Evolutionary conservation across 2,329 filamentous ascomycete genomes (phyloP).

Genomic region (Colletotrichum lindemuthianum): DNA sequence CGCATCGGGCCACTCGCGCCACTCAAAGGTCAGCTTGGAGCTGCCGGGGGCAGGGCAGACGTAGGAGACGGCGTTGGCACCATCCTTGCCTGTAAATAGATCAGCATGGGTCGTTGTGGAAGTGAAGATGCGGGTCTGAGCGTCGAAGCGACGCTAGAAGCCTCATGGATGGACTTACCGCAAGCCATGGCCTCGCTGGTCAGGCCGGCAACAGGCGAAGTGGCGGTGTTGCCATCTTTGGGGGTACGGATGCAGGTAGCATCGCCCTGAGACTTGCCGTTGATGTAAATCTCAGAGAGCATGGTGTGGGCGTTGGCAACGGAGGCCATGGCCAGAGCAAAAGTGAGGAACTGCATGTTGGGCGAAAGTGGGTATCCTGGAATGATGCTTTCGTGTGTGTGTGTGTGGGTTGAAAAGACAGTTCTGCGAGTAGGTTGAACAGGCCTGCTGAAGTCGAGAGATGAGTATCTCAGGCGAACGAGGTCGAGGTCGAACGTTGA

Average conservation of each 20-base stretch:
- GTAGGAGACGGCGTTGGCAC: conserved; percentile 56
- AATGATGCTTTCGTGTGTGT: conserved; percentile 12
- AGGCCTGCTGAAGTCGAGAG: conserved; percentile 34
- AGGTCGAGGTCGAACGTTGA: conserved; percentile 8
- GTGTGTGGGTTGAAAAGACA: conserved; percentile 9
- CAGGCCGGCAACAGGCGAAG: conserved; percentile 67
- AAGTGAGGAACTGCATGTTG: conserved; percentile 50
- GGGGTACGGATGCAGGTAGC: conserved; percentile 78
- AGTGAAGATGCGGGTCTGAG: conserved; percentile 28
- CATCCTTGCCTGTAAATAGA: conserved; percentile 51
- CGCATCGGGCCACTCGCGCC: conserved; percentile 69
- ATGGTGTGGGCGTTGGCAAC: conserved; percentile 66
- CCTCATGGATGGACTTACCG: conserved; percentile 57
- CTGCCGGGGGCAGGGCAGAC: conserved; percentile 61
- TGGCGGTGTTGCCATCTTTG: conserved; percentile 60
- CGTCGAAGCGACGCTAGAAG: conserved; percentile 33
- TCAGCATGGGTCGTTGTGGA: conserved; percentile 4
- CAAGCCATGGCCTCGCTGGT: conserved; percentile 74
- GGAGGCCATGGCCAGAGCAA: conserved; percentile 49
- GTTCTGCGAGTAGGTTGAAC: conserved; percentile 11
- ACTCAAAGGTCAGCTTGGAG: conserved; percentile 72
- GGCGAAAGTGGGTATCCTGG: conserved; percentile 23
- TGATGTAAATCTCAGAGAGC: conserved; percentile 71
- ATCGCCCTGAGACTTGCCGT: conserved; percentile 73
- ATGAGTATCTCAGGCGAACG: background rate